phyloP scores from a whole-genome alignment of 345 rosid genomes.

The Gossypium turneri region DNA sequence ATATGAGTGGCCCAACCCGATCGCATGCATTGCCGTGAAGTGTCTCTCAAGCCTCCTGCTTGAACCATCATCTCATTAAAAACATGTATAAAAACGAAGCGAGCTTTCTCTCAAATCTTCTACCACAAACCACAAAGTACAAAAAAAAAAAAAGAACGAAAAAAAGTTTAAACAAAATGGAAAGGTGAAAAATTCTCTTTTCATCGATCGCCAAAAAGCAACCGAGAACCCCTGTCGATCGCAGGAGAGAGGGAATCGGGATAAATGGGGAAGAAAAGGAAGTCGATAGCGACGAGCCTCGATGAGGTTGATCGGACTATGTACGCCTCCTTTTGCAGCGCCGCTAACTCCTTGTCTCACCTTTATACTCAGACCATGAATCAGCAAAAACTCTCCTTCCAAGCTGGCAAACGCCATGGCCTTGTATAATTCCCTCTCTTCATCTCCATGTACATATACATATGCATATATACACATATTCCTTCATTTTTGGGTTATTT shows the following conservation, averaged over 20 bases:
- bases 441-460: neutral
- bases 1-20: neutral
- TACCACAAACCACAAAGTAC: neutral
- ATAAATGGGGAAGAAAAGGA: constrained; percentile 86
- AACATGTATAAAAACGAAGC: neutral
- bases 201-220: constrained; percentile 25
- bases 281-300: constrained; percentile 74
- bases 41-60: neutral
- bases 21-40: neutral
- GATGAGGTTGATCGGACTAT: constrained; percentile 98
- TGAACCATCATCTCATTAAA: neutral
- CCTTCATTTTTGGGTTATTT: neutral
- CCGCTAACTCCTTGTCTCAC: constrained; percentile 87
- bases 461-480: neutral
- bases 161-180: neutral
- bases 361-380: constrained; percentile 78
- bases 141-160: no score
- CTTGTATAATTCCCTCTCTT: constrained; percentile 33
- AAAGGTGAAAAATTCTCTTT: constrained; percentile 21
- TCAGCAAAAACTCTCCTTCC: constrained; percentile 65
- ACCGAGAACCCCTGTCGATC: constrained; percentile 11
- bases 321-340: constrained; percentile 82
- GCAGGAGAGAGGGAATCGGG: constrained; percentile 12
- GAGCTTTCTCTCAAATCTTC: neutral
- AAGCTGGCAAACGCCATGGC: constrained; percentile 74